phyloP scores from a whole-genome alignment of 768 basidiomycete genomes.

The Baorangia bicolor region DNA sequence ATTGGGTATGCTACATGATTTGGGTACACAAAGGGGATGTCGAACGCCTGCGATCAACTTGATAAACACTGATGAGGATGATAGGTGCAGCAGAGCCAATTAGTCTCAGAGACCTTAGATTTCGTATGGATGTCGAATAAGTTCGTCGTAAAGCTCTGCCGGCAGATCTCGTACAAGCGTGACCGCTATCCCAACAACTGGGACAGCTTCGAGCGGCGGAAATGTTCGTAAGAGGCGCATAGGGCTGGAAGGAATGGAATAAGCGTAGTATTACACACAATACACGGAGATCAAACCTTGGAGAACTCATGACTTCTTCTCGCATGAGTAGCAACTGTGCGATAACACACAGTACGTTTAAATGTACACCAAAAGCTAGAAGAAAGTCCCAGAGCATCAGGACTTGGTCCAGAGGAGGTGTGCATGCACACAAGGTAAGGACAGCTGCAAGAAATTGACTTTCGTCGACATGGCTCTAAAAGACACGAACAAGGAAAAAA shows the following conservation, averaged over 20 bases:
- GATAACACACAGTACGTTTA: conserved; percentile 96
- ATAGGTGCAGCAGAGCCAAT: background rate
- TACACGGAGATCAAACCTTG: conserved; percentile 57
- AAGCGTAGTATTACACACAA: background rate
- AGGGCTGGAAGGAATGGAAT: conserved; percentile 53
- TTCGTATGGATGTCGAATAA: conserved; percentile 85
- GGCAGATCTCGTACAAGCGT: conserved; percentile 92
- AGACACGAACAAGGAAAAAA: conserved; percentile 12
- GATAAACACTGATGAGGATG: background rate
- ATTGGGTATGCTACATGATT: conserved; percentile 26
- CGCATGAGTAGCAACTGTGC: conserved; percentile 91
- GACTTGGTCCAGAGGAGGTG: conserved; percentile 93
- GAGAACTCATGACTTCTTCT: conserved; percentile 83
- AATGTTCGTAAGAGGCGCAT: conserved; percentile 94
- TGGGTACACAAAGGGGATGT: conserved; percentile 9
- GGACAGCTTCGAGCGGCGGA: conserved; percentile 83
- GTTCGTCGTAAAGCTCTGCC: conserved; percentile 80
- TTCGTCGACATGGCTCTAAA: background rate
- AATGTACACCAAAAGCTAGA: conserved; percentile 92
- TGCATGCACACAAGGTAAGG: conserved; percentile 93
- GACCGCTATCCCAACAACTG: conserved; percentile 90
- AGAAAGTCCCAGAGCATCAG: conserved; percentile 97
- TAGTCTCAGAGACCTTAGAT: conserved; percentile 26
- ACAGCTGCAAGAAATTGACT: conserved; percentile 54
- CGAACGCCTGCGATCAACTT: conserved; percentile 14